Percentiles rank a stretch among this genome's conserved stretches.
Evolutionary conservation across 306 rosid species (phyloP).

Genomic region (Cajanus cajan): DNA sequence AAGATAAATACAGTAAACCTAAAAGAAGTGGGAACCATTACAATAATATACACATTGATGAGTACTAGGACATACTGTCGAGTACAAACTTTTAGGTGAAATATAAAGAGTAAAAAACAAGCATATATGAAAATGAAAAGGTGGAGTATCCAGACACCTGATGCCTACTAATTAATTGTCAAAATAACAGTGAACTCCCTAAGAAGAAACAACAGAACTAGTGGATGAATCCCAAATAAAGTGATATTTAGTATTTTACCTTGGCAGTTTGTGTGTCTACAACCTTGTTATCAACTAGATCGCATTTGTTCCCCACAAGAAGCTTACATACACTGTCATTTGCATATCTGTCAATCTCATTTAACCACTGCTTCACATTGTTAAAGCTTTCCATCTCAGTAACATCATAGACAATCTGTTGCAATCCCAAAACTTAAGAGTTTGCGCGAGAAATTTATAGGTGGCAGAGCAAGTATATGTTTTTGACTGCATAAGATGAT

Average conservation of each 20-base stretch:
- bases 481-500: neutral
- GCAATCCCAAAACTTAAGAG: conserved; percentile 30
- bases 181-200: neutral
- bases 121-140: neutral
- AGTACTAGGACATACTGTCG: neutral
- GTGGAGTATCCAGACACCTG: neutral
- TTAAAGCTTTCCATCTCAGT: conserved; percentile 96
- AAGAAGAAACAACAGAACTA: neutral
- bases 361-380: conserved; percentile 96
- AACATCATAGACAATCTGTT: conserved; percentile 96
- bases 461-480: neutral
- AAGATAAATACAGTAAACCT: neutral
- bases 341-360: conserved; percentile 94
- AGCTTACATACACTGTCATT: conserved; percentile 93
- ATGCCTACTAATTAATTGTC: neutral
- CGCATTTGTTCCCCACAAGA: conserved; percentile 91
- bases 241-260: conserved; percentile 44
- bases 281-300: conserved; percentile 78
- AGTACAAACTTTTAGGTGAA: neutral
- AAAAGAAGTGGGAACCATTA: conserved; percentile 3
- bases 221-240: neutral
- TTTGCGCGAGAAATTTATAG: neutral
- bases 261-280: conserved; percentile 86
- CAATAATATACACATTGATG: neutral
- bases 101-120: neutral